phyloP scores from a whole-genome alignment of 768 basidiomycete genomes.

The Leucocoprinus leucothites region DNA sequence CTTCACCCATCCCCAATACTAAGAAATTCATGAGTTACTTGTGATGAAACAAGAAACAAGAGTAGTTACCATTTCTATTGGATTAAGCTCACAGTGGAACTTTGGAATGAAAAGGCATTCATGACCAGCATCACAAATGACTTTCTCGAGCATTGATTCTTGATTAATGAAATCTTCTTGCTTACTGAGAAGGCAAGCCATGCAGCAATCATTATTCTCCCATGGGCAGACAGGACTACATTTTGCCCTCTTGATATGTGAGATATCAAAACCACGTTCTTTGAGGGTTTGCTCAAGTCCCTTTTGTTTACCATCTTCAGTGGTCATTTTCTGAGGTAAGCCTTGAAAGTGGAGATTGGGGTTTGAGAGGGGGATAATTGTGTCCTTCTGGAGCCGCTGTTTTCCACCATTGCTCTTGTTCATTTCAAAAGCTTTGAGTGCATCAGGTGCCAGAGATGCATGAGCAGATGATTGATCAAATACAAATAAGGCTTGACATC shows the following conservation, averaged over 20 bases:
- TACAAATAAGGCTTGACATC: constrained; percentile 29
- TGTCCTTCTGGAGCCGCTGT: constrained; percentile 30
- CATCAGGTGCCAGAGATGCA: constrained; percentile 31
- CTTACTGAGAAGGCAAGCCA: constrained; percentile 29
- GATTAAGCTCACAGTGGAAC: constrained; percentile 15
- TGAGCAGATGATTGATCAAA: constrained; percentile 44
- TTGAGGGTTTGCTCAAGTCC: constrained; percentile 31
- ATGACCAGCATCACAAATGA: constrained; percentile 29
- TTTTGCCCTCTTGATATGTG: constrained; percentile 4
- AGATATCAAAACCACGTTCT: constrained; percentile 32
- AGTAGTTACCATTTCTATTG: constrained; percentile 37
- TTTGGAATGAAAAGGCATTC: constrained; percentile 13
- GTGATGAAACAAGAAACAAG: neutral
- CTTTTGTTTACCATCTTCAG: constrained; percentile 27
- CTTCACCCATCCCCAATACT: constrained; percentile 38
- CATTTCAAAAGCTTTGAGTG: constrained; percentile 40
- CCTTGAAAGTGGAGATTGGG: constrained; percentile 24
- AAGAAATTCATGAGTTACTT: neutral
- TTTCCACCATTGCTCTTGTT: constrained; percentile 38
- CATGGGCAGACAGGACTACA: constrained; percentile 11
- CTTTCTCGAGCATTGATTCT: constrained; percentile 26
- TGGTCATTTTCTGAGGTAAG: constrained; percentile 32
- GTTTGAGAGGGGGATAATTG: constrained; percentile 35
- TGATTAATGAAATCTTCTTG: constrained; percentile 37
- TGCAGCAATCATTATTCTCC: constrained; percentile 23